Evolutionary conservation across 371 early-diverging fungal species (phyloP).

Genomic region (Mucor plumbeus): DNA sequence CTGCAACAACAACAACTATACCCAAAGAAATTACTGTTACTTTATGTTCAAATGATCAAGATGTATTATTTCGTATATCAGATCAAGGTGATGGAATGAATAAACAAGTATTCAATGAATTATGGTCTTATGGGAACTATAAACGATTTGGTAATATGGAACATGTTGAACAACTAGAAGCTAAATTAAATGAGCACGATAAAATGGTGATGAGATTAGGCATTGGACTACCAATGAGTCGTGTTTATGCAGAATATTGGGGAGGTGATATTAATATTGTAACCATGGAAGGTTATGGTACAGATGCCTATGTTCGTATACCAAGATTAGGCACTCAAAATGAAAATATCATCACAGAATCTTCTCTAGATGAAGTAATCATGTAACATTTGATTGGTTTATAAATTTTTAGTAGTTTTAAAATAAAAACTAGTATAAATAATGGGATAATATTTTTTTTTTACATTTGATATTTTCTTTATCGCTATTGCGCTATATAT

Average conservation of each 20-base stretch:
- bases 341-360: conserved; percentile 51
- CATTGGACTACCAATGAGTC: conserved; percentile 83
- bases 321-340: conserved; percentile 66
- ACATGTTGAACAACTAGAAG: conserved; percentile 63
- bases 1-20: conserved; percentile 31
- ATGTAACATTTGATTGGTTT: conserved; percentile 24
- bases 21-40: conserved; percentile 65
- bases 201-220: conserved; percentile 63
- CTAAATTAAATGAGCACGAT: conserved; percentile 59
- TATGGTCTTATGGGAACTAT: conserved; percentile 77
- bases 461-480: neutral
- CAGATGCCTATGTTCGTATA: conserved; percentile 82
- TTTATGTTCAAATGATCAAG: conserved; percentile 62
- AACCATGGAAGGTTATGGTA: conserved; percentile 80
- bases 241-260: conserved; percentile 86
- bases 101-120: conserved; percentile 47
- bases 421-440: neutral
- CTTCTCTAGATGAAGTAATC: conserved; percentile 25
- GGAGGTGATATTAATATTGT: conserved; percentile 68
- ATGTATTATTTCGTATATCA: conserved; percentile 80
- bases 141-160: conserved; percentile 62
- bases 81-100: conserved; percentile 84
- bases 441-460: neutral
- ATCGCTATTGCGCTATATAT: neutral
- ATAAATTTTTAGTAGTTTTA: neutral